Conservation (phyloP, 2,329 filamentous ascomycete genomes). For the Hypomyces rosellus region DNA sequence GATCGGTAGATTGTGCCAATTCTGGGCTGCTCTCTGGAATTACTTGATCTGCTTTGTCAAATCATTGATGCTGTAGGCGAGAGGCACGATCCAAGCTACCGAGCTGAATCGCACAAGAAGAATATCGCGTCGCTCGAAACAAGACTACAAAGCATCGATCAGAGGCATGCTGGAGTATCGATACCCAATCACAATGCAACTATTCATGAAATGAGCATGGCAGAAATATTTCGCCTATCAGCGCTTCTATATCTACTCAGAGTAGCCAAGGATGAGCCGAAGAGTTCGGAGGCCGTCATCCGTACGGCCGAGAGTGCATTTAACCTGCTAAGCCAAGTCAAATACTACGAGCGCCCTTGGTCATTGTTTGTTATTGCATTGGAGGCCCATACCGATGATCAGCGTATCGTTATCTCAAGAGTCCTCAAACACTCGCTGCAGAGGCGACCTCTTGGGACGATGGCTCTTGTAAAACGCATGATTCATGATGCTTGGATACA, state of each 20-base stretch:
- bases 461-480: conserved; percentile 4
- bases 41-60: conserved; percentile 8
- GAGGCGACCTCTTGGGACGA: conserved; percentile 1
- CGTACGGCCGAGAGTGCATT: neutral
- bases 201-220: neutral
- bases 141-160: conserved; percentile 4
- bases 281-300: neutral
- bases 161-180: neutral
- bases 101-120: conserved; percentile 1
- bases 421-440: conserved; percentile 4
- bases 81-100: neutral
- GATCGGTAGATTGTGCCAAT: conserved; percentile 6
- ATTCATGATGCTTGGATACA: conserved; percentile 7
- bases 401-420: neutral
- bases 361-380: conserved; percentile 7
- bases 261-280: conserved; percentile 4
- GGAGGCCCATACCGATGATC: conserved; percentile 5
- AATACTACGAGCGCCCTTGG: conserved; percentile 8
- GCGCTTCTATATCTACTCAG: conserved; percentile 7
- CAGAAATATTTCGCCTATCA: conserved; percentile 6
- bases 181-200: neutral
- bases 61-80: conserved; percentile 3
- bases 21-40: conserved; percentile 9
- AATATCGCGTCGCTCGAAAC: neutral
- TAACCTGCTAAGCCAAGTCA: conserved; percentile 1